Evolutionary conservation across 768 basidiomycete species (phyloP).

Genomic region (Termitomyces sp.): DNA sequence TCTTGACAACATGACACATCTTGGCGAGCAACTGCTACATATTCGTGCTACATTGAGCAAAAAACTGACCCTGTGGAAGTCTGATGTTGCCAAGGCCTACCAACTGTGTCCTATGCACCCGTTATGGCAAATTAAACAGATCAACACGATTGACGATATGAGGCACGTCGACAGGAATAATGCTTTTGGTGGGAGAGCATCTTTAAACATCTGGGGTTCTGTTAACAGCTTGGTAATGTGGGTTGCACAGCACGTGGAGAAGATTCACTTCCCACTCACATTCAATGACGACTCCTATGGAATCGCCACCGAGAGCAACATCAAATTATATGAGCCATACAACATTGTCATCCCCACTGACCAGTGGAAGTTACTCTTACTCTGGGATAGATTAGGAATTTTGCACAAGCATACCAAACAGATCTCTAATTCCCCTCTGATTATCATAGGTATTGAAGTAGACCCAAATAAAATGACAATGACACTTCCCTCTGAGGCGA

Average conservation of each 20-base stretch:
- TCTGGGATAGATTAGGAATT: constrained; percentile 29
- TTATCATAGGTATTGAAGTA: constrained; percentile 39
- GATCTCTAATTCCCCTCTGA: constrained; percentile 26
- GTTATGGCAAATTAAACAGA: constrained; percentile 32
- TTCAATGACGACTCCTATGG: constrained; percentile 35
- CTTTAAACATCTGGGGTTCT: constrained; percentile 24
- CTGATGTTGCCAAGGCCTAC: constrained; percentile 37
- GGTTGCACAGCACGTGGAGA: constrained; percentile 8
- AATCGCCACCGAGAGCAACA: constrained; percentile 21
- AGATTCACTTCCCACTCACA: constrained; percentile 14
- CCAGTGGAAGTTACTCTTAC: constrained; percentile 9
- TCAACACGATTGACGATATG: constrained; percentile 11
- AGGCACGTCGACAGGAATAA: constrained; percentile 32
- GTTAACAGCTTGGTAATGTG: constrained; percentile 20
- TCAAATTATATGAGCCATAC: constrained; percentile 29
- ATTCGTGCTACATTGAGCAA: neutral
- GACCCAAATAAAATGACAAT: constrained; percentile 20
- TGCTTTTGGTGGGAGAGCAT: constrained; percentile 11
- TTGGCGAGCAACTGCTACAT: neutral
- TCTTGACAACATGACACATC: neutral
- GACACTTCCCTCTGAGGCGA: too few relatives aligned
- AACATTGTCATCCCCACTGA: neutral
- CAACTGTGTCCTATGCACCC: constrained; percentile 29
- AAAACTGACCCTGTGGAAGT: constrained; percentile 31
- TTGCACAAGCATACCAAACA: constrained; percentile 27